Evolutionary conservation across 331 rosid species (phyloP), one percentile per base, ranked within the genome.

Genomic region (Malus hybrid): DNA sequence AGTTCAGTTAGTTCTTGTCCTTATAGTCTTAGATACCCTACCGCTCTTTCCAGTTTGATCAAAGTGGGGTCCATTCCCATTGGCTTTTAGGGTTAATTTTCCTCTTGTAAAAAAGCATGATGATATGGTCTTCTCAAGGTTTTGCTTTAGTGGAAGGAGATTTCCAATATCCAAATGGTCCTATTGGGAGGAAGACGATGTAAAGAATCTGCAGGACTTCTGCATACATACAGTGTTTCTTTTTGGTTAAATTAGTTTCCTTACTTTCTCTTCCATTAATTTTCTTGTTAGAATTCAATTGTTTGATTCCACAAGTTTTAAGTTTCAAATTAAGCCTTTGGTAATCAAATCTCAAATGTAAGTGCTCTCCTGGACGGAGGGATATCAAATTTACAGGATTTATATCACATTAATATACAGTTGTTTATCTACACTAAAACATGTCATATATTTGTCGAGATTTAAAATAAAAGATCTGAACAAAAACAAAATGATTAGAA

Each of bases 81-180:
- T 75, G 79, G 76, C 79, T 7, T 66, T 33, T 42, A 52, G 33
- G 80, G 84, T 69, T 52, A 10, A 68, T 65, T 80, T 62, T 52
- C 79, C 53, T 80, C 79, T 34, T 62, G 76, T 26, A 63, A 80
- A 52, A 75, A 39, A 9, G 57, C 66, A 68, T 48, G 75, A 48
- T 32, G 83, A 32, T 63, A 36, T 36, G 10, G 32, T 36, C 66
- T 66, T 72, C 32, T 29, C 32, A 73, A 36, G 14, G 42, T 18
- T 32, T 66, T n/a, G 70, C 70, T 66, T 32, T 64, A 18, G 70
- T n/a, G 29, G 28, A 66, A 34, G 52, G 29, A 61, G 61, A 46
- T 28, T 62, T 62, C 52, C 70, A 66, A 68, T 62, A 44, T 73
- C 52, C 70, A 34, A 68, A 68, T 15, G 18, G n/a, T 61, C 65